These are phyloP conservation scores for Arabidopsis hybrid DNA, from an alignment of 441 rosid species.

Conservation along the genomic window DNA sequence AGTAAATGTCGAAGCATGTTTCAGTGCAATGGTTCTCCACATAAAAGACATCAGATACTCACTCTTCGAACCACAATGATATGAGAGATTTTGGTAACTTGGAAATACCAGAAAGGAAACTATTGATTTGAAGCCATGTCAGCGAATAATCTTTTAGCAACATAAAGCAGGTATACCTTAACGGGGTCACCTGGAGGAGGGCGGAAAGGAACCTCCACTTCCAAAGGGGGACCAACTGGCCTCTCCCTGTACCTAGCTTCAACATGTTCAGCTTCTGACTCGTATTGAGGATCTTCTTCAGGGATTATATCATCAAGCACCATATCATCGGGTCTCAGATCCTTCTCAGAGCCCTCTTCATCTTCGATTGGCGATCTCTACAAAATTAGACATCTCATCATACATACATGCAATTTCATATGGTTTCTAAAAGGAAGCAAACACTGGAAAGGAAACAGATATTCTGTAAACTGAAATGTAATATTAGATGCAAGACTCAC, in stretches of 20 bases:
- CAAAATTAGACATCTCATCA: conserved; percentile 32
- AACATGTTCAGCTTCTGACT: conserved; percentile 83
- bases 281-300: conserved; percentile 83
- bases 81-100: conserved; percentile 12
- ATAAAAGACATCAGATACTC: conserved; percentile 18
- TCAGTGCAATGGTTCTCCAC: conserved; percentile 14
- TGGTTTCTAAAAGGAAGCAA: conserved; percentile 16
- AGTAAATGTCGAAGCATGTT: background rate
- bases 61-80: conserved; percentile 9
- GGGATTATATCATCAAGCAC: conserved; percentile 49
- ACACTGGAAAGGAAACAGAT: conserved; percentile 23
- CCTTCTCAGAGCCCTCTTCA: conserved; percentile 78
- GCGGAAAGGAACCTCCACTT: conserved; percentile 83
- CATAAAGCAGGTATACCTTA: conserved; percentile 56
- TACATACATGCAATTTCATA: conserved; percentile 10
- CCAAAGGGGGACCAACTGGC: conserved; percentile 93
- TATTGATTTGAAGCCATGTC: conserved; percentile 8
- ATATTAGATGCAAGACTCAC: conserved; percentile 54
- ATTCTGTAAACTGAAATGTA: conserved; percentile 12
- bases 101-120: conserved; percentile 14
- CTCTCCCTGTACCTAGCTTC: conserved; percentile 81
- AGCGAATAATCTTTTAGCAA: background rate
- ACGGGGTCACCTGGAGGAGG: conserved; percentile 81
- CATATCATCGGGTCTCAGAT: conserved; percentile 75
- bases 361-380: conserved; percentile 87